Conservation (phyloP, 805 yeast genomes). For the Suhomyces sp. region DNA sequence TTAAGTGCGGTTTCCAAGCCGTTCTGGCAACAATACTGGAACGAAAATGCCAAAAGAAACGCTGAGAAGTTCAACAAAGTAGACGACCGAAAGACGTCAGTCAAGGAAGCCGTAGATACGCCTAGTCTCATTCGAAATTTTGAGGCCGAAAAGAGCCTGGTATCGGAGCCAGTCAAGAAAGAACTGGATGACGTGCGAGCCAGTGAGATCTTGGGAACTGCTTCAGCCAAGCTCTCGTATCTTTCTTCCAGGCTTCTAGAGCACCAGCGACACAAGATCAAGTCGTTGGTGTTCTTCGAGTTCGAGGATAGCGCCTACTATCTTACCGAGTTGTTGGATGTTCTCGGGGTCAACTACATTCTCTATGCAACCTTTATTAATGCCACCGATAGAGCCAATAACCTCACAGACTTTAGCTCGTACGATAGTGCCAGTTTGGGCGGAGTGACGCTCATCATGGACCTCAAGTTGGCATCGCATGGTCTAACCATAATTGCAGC, state of each 20-base stretch:
- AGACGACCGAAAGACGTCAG: conserved; percentile 17
- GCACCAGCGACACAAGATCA: conserved; percentile 44
- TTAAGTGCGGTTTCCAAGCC: conserved; percentile 32
- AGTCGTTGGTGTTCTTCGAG: conserved; percentile 65
- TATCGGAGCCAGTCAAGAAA: background rate
- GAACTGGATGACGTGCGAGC: conserved; percentile 13
- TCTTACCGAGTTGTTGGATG: conserved; percentile 59
- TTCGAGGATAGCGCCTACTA: conserved; percentile 71
- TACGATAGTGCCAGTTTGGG: conserved; percentile 31
- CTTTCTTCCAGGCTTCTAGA: conserved; percentile 52
- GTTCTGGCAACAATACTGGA: conserved; percentile 59
- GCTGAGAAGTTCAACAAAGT: conserved; percentile 35
- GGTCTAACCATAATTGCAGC: conserved; percentile 69
- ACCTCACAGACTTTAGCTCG: conserved; percentile 48
- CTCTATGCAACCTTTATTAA: conserved; percentile 63
- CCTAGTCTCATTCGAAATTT: conserved; percentile 5
- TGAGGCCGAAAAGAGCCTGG: conserved; percentile 5
- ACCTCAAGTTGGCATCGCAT: conserved; percentile 62
- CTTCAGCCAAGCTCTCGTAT: conserved; percentile 63
- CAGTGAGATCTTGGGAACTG: conserved; percentile 55
- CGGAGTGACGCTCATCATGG: conserved; percentile 62
- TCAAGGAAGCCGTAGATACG: conserved; percentile 14
- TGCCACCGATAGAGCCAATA: conserved; percentile 48
- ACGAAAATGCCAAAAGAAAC: conserved; percentile 33
- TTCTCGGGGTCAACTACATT: conserved; percentile 57